Evolutionary conservation across 2,329 filamentous ascomycete species (phyloP), one percentile per base, ranked within the genome.

Genomic region (Hortaea werneckii): DNA sequence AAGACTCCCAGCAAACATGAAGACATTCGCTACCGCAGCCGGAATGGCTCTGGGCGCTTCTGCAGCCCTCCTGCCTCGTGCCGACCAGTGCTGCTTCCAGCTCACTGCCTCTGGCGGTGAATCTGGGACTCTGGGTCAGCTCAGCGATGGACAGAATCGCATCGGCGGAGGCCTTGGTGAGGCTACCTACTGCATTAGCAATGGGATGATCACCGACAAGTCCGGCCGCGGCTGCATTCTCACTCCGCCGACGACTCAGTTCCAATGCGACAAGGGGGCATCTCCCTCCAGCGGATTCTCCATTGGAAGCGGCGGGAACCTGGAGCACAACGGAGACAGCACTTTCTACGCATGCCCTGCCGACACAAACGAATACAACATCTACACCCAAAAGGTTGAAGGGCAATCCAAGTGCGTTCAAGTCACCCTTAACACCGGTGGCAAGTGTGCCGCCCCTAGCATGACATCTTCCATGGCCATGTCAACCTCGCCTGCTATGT

Each of bases 211-310:
- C 49, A 73, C 67, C 12, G 80, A 83, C 58, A 59, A 65, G 41
- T 67, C 68, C 41, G 74, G 74, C 40, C 70, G 76, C 47, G 79
- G 80, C 13, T 83, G 80, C 58, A 79, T 80, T 62, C 67, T 82
- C 56, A 83, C 80, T 51, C 69, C 72, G 37, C 71, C 74, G 0
- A 78, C 77, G 1, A 72, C 69, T 29, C 75, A 80, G 41, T 75
- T 79, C 48, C 78, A 82, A 58, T 82, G 81, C 54, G 80, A 84
- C 51, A 51, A 56, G 27, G 73, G 74, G 34, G 74, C 73, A 12
- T 51, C 56, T 10, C 71, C 76, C 6, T 70, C 67, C 27, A 56
- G 68, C 29, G 79, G 78, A 26, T 83, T 82, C 62, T 65, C 67
- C 5, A 69, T 82, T 46, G 26, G 20, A 5, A 40, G 28, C 26